A percentile compares a stretch with the other conserved stretches of the same genome.
phyloP scores from a whole-genome alignment of 2,329 filamentous ascomycete species.

The Cordyceps javanica region DNA sequence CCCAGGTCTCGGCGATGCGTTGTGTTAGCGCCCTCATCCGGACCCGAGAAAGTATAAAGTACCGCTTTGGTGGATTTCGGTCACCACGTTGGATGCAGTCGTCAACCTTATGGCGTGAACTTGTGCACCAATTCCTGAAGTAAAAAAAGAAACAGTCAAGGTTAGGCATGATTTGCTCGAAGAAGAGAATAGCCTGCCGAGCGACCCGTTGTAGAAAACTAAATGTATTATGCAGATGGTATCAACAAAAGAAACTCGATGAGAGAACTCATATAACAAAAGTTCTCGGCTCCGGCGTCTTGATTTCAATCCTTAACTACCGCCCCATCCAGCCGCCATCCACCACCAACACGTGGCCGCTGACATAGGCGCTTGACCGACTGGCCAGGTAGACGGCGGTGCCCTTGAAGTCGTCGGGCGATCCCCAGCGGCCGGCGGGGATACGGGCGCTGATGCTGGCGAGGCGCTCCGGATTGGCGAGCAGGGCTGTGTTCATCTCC shows the following conservation, averaged over 20 bases:
- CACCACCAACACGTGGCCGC: slow-evolving; percentile 73
- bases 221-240: background rate
- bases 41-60: too few relatives aligned
- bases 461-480: slow-evolving; percentile 63
- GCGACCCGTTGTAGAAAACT: background rate
- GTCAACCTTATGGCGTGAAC: too few relatives aligned
- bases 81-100: too few relatives aligned
- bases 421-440: slow-evolving; percentile 77
- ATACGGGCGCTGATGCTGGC: slow-evolving; percentile 73
- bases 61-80: too few relatives aligned
- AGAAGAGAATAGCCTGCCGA: too few relatives aligned
- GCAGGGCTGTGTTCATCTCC: slow-evolving; percentile 86
- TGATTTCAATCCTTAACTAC: slow-evolving; percentile 32
- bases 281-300: background rate
- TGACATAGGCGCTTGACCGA: slow-evolving; percentile 72
- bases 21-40: too few relatives aligned
- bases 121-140: too few relatives aligned
- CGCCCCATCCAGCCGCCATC: slow-evolving; percentile 93
- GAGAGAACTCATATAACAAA: background rate
- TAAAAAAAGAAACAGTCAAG: too few relatives aligned
- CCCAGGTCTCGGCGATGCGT: too few relatives aligned
- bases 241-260: background rate
- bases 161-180: too few relatives aligned
- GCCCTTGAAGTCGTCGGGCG: slow-evolving; percentile 82
- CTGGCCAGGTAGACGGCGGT: slow-evolving; percentile 72